These are phyloP conservation scores for Hypomyces perniciosus DNA, from an alignment of 2,329 filamentous ascomycete genomes.

Conservation along the genomic window DNA sequence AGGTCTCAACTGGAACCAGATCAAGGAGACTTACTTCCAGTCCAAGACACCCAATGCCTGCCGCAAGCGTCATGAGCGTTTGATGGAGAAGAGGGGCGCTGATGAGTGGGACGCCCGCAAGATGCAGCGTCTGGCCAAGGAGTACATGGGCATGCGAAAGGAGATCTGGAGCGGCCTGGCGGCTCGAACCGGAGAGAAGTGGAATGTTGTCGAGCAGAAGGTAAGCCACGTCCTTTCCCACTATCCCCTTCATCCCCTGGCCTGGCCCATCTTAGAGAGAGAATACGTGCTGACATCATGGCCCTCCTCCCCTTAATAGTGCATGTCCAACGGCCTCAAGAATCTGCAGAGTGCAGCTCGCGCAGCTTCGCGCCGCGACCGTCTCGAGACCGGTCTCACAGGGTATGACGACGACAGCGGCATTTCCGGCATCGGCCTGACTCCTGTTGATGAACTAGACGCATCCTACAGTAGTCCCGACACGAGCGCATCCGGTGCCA, in stretches of 20 bases:
- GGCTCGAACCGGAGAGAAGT: constrained; percentile 72
- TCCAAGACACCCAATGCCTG: constrained; percentile 77
- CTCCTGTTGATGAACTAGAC: constrained; percentile 54
- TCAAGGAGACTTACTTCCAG: constrained; percentile 70
- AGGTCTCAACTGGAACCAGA: constrained; percentile 78
- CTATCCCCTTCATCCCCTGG: background rate
- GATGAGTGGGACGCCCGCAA: constrained; percentile 75
- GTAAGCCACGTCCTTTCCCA: constrained; percentile 31
- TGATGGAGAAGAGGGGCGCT: constrained; percentile 68
- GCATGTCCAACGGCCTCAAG: constrained; percentile 78
- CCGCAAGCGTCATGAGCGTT: constrained; percentile 79
- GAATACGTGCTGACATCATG: constrained; percentile 10
- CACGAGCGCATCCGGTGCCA: constrained; percentile 38
- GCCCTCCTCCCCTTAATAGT: constrained; percentile 40
- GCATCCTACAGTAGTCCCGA: constrained; percentile 52
- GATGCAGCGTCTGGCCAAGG: constrained; percentile 66
- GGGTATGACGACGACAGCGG: constrained; percentile 66
- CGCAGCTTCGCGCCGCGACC: constrained; percentile 59
- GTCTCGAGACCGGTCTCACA: constrained; percentile 41
- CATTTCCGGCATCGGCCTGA: constrained; percentile 56
- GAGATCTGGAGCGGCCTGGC: constrained; percentile 78
- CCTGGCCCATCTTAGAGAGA: background rate
- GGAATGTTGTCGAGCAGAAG: constrained; percentile 62
- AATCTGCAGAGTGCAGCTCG: constrained; percentile 67
- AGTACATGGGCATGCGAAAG: constrained; percentile 73